phyloP scores from a whole-genome alignment of 257 asterid species.

The Prunella vulgaris region DNA sequence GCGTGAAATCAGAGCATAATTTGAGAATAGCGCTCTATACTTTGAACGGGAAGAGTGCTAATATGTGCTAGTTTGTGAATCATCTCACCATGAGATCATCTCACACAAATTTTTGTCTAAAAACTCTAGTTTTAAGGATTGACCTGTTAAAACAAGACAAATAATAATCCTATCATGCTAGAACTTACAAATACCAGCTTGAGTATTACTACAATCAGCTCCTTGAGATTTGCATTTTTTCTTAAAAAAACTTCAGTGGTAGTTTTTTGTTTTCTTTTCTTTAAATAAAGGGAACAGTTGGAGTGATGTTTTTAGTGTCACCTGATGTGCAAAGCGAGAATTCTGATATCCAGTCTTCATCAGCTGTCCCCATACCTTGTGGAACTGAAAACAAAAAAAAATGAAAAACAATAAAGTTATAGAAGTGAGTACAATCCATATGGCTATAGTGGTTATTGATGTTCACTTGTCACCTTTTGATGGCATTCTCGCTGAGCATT shows the following conservation, averaged over 20 bases:
- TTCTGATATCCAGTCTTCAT: slow-evolving; percentile 97
- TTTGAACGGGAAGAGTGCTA: no score
- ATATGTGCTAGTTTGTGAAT: no score
- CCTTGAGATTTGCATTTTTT: no score
- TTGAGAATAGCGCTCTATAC: no score
- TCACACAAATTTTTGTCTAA: no score
- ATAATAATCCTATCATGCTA: not conserved
- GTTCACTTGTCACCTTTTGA: slow-evolving; percentile 51
- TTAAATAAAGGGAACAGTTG: no score
- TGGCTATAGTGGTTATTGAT: slow-evolving; percentile 37
- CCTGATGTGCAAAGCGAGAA: slow-evolving; percentile 99
- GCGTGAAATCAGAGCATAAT: no score
- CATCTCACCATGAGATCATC: no score
- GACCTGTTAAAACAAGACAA: not conserved
- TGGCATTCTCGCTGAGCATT: slow-evolving; percentile 72
- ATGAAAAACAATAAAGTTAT: not conserved
- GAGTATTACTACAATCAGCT: no score
- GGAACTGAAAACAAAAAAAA: slow-evolving; percentile 85
- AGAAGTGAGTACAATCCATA: not conserved
- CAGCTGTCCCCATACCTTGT: slow-evolving; percentile 93
- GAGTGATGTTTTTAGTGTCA: slow-evolving; percentile 15
- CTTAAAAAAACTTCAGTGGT: not conserved
- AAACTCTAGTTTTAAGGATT: not conserved
- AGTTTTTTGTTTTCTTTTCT: not conserved
- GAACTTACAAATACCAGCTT: no score